Evolutionary conservation across 164 flowering plant species (phyloP).

Genomic region (Malania oleifera): DNA sequence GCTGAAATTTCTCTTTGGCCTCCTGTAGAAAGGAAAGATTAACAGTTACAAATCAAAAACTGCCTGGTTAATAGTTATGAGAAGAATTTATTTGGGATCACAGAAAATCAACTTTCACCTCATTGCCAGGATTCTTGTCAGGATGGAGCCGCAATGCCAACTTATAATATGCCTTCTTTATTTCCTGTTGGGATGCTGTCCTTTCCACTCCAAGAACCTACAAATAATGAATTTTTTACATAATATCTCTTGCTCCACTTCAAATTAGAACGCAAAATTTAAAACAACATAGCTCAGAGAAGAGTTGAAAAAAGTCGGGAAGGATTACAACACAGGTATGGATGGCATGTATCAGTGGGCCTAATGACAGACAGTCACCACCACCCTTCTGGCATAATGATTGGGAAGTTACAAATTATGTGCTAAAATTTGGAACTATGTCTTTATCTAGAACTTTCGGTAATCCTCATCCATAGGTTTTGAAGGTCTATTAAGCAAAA

Average conservation of each 20-base stretch:
- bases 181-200: conserved; percentile 81
- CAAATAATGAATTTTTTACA: conserved; percentile 1
- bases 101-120: conserved; percentile 36
- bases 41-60: conserved; percentile 4
- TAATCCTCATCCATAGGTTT: too few species aligned
- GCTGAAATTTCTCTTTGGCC: conserved; percentile 97
- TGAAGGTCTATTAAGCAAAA: too few species aligned
- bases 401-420: too few species aligned
- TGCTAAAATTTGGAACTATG: too few species aligned
- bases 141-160: conserved; percentile 94
- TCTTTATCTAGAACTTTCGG: too few species aligned
- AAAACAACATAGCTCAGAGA: not conserved
- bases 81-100: not conserved
- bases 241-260: not conserved
- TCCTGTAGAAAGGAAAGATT: conserved; percentile 37
- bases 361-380: too few species aligned
- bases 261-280: not conserved
- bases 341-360: too few species aligned
- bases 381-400: too few species aligned
- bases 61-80: not conserved
- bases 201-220: conserved; percentile 88
- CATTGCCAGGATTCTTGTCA: conserved; percentile 95
- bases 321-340: too few species aligned
- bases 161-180: conserved; percentile 89
- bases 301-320: not conserved